phyloP scores from a whole-genome alignment of 495 filamentous ascomycete genomes.

The Antarctomyces pellizariae region DNA sequence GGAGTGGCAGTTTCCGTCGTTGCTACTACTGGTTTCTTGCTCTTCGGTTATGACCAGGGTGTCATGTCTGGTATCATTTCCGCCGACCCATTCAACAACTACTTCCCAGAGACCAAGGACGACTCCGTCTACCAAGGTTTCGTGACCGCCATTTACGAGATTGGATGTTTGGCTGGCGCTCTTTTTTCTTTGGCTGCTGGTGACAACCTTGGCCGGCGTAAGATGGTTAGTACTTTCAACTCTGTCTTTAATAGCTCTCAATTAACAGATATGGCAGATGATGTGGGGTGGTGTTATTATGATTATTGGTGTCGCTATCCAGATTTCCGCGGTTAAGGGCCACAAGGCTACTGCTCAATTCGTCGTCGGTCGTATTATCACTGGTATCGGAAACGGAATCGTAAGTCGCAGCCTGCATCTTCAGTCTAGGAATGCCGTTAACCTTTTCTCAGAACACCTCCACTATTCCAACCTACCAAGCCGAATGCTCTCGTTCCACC shows the following conservation, averaged over 20 bases:
- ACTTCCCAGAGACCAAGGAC: constrained; percentile 40
- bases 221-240: constrained; percentile 15
- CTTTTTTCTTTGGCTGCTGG: constrained; percentile 45
- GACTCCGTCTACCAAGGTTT: constrained; percentile 55
- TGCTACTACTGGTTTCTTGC: constrained; percentile 48
- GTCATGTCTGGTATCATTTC: constrained; percentile 71
- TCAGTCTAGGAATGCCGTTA: no score
- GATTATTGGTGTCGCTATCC: constrained; percentile 51
- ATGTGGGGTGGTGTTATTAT: constrained; percentile 43
- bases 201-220: constrained; percentile 41
- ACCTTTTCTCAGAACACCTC: constrained; percentile 31
- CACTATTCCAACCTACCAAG: constrained; percentile 64
- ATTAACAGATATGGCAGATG: constrained; percentile 15
- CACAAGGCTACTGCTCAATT: constrained; percentile 33
- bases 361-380: constrained; percentile 49
- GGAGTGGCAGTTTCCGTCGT: constrained; percentile 39
- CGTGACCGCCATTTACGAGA: constrained; percentile 66
- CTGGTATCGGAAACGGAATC: constrained; percentile 55
- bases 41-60: constrained; percentile 36
- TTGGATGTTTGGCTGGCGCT: constrained; percentile 55
- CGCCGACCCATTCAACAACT: constrained; percentile 40
- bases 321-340: constrained; percentile 27
- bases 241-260: constrained; percentile 3
- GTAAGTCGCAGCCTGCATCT: not conserved
- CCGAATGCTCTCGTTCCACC: constrained; percentile 47